Conservation (phyloP, 306 rosid genomes). For the Vigna radiata region DNA sequence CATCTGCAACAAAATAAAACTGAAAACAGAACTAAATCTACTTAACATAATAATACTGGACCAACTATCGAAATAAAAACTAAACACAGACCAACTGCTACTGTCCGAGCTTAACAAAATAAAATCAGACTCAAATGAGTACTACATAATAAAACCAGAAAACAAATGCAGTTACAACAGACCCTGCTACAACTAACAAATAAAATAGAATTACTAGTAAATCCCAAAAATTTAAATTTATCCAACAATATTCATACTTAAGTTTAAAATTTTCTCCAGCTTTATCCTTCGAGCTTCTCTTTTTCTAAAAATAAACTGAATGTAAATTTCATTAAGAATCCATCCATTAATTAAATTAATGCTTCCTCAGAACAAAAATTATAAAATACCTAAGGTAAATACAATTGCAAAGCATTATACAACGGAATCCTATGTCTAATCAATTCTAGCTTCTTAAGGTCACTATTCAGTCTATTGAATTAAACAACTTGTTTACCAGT, state of each 20-base stretch:
- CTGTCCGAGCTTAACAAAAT: too few species aligned
- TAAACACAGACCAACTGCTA: too few species aligned
- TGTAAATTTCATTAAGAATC: background rate
- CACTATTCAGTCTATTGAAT: conserved; percentile 19
- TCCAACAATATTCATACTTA: conserved; percentile 9
- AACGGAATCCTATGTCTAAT: background rate
- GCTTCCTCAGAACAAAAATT: background rate
- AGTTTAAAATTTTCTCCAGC: background rate
- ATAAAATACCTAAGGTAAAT: background rate
- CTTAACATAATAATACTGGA: too few species aligned
- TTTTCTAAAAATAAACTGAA: conserved; percentile 3
- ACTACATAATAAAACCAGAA: too few species aligned
- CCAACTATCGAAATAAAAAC: too few species aligned
- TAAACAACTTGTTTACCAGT: conserved; percentile 59
- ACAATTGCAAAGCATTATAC: conserved; percentile 11
- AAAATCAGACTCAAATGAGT: too few species aligned
- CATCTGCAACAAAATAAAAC: too few species aligned
- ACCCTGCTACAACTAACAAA: too few species aligned
- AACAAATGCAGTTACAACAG: too few species aligned
- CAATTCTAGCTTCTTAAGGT: conserved; percentile 1
- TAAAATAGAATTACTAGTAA: too few species aligned
- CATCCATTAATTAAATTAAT: conserved; percentile 21
- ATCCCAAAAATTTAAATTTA: too few species aligned
- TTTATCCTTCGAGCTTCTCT: background rate
- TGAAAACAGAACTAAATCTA: too few species aligned